A percentile compares a stretch with the other conserved stretches of the same genome.
These are phyloP conservation scores for Pseudozyma flocculosa DNA, from an alignment of 1,284 basidiomycete species.

Conservation along the genomic window DNA sequence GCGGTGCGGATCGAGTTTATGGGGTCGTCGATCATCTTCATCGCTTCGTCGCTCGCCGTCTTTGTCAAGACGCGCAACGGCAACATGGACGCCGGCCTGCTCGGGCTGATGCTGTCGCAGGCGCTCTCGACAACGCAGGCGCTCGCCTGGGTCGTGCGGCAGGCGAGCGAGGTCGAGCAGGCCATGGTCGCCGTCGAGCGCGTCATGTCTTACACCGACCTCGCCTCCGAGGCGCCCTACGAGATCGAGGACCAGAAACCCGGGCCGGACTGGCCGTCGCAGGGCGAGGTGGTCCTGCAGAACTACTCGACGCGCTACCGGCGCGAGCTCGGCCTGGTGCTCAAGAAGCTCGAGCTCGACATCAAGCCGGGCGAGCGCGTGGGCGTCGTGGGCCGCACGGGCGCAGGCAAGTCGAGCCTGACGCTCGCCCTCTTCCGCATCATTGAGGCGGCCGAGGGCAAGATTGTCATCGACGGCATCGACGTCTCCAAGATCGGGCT, in stretches of 20 bases:
- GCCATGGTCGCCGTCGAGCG: constrained; percentile 58
- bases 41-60: constrained; percentile 52
- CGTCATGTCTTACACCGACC: constrained; percentile 52
- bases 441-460: constrained; percentile 76
- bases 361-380: constrained; percentile 55
- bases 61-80: constrained; percentile 63
- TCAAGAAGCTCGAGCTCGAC: constrained; percentile 51
- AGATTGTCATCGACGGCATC: constrained; percentile 79
- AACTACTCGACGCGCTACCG: constrained; percentile 55
- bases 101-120: constrained; percentile 50
- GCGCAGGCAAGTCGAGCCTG: constrained; percentile 83
- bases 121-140: constrained; percentile 66
- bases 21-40: constrained; percentile 50
- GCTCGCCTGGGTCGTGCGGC: constrained; percentile 59
- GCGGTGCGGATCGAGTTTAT: constrained; percentile 54
- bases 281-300: constrained; percentile 49
- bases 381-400: constrained; percentile 66
- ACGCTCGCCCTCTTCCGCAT: constrained; percentile 94
- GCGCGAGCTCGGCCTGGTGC: constrained; percentile 52
- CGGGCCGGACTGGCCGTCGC: constrained; percentile 56
- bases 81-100: constrained; percentile 50
- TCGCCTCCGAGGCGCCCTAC: constrained; percentile 43
- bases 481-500: constrained; percentile 84
- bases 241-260: constrained; percentile 50
- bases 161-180: constrained; percentile 56